Conservation (phyloP, 2,329 filamentous ascomycete species). For the Metarhizium sp. region DNA sequence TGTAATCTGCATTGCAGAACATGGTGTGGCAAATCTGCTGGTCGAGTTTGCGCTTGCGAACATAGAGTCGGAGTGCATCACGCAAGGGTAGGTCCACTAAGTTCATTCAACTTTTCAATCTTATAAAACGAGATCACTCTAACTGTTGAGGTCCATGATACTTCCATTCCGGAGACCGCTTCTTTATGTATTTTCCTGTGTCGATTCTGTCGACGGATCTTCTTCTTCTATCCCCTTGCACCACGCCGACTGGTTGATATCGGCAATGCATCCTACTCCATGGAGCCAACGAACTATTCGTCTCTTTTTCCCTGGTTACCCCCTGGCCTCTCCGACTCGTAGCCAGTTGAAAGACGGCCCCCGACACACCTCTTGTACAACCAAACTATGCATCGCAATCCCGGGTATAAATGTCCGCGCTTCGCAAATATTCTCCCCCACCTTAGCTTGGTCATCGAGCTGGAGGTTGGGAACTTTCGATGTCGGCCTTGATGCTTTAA, state of each 20-base stretch:
- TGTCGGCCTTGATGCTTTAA: background rate
- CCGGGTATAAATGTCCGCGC: background rate
- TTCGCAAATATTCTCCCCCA: background rate
- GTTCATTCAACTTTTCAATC: background rate
- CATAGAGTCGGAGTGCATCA: background rate
- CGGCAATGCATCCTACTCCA: background rate
- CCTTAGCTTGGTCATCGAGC: background rate
- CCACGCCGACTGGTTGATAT: constrained; percentile 6
- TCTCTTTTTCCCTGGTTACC: background rate
- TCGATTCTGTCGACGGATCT: background rate
- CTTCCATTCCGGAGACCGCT: background rate
- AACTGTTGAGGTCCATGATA: background rate
- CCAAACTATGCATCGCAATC: background rate
- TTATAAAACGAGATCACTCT: background rate
- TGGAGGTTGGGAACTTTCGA: background rate
- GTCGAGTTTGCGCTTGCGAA: background rate
- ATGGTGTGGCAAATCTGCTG: background rate
- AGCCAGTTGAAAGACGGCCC: constrained; percentile 12
- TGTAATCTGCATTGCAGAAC: background rate
- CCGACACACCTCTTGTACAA: background rate
- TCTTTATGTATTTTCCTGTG: background rate
- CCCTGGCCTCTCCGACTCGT: background rate
- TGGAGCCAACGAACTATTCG: background rate
- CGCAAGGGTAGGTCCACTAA: background rate
- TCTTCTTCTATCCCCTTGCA: background rate